These are phyloP conservation scores for Abrus precatorius DNA, from an alignment of 306 rosid genomes.

Conservation along the genomic window DNA sequence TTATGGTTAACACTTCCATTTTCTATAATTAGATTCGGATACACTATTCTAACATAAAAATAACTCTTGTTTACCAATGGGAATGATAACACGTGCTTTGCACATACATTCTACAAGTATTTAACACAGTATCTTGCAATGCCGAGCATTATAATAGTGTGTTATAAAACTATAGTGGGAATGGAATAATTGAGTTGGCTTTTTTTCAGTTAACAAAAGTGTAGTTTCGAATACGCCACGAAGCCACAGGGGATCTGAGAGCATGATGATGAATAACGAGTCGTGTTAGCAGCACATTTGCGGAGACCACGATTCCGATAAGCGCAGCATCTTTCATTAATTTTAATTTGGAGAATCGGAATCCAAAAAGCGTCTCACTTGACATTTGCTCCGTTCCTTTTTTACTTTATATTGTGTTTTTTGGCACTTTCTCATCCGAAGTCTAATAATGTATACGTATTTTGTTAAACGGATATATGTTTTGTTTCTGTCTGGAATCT, in stretches of 20 bases:
- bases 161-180: neutral
- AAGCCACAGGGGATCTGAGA: neutral
- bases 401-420: neutral
- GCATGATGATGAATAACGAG: conserved; percentile 4
- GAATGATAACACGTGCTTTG: neutral
- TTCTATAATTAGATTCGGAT: no score
- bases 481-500: conserved; percentile 10
- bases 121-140: neutral
- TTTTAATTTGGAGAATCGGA: conserved; percentile 34
- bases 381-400: neutral
- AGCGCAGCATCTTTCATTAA: conserved; percentile 6
- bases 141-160: neutral
- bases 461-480: neutral
- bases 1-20: no score
- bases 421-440: conserved; percentile 2
- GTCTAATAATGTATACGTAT: neutral
- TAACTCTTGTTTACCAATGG: neutral
- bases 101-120: neutral
- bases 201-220: neutral
- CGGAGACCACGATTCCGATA: conserved; percentile 1
- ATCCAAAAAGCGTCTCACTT: neutral
- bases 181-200: conserved; percentile 17
- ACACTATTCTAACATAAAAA: no score
- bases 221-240: neutral
- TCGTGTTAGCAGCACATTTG: conserved; percentile 12